phyloP scores from a whole-genome alignment of 495 filamentous ascomycete species.

The Neurospora intermedia region DNA sequence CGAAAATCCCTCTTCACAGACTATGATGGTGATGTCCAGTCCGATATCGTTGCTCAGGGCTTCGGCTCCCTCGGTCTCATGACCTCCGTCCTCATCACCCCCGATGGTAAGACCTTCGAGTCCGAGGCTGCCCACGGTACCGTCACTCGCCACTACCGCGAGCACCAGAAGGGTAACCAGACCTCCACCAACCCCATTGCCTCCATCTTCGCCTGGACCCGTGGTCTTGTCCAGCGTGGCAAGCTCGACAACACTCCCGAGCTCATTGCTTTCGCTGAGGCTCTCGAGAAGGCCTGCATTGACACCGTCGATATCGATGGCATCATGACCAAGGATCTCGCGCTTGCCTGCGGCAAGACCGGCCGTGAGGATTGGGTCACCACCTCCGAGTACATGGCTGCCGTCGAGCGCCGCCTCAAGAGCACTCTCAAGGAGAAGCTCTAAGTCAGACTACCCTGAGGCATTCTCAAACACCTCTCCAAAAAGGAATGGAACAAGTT shows the following conservation, averaged over 20 bases:
- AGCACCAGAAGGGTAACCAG: conserved; percentile 93
- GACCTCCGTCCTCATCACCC: conserved; percentile 94
- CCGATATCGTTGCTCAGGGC: conserved; percentile 94
- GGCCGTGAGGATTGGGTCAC: conserved; percentile 76
- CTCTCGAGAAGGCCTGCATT: conserved; percentile 85
- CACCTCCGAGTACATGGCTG: conserved; percentile 76
- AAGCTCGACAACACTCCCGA: conserved; percentile 83
- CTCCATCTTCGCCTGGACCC: conserved; percentile 97
- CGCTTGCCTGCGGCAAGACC: conserved; percentile 79
- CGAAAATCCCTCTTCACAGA: conserved; percentile 36
- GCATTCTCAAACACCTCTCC: background rate
- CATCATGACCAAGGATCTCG: conserved; percentile 98
- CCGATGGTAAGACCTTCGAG: conserved; percentile 90
- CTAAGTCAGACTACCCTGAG: conserved; percentile 14
- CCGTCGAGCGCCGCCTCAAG: conserved; percentile 81
- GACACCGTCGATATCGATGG: conserved; percentile 88
- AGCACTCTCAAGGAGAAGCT: conserved; percentile 42
- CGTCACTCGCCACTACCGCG: conserved; percentile 95
- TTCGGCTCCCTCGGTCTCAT: conserved; percentile 97
- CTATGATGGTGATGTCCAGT: conserved; percentile 98
- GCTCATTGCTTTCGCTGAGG: conserved; percentile 78
- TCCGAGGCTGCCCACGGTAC: conserved; percentile 97
- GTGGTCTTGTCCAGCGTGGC: conserved; percentile 85
- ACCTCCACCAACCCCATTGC: conserved; percentile 98
- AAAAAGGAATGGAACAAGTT: background rate